These are phyloP conservation scores for Dactylis glomerata DNA, from an alignment of 176 grass and related monocot species.

Conservation along the genomic window DNA sequence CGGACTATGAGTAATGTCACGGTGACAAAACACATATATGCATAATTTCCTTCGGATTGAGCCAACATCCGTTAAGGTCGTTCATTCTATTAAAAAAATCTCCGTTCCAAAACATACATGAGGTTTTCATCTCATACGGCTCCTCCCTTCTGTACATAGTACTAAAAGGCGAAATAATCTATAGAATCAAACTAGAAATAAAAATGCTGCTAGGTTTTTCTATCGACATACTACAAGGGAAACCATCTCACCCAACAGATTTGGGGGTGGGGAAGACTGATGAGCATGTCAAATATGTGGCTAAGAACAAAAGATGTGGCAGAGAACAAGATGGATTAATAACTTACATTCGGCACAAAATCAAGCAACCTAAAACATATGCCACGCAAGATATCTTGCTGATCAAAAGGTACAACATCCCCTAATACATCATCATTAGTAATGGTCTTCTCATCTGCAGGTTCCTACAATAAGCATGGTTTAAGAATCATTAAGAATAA, in stretches of 20 bases:
- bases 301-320: not conserved
- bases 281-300: not conserved
- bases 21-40: not conserved
- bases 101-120: too few relatives aligned
- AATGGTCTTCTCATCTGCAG: slow-evolving; percentile 47
- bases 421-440: slow-evolving; percentile 78
- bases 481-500: not conserved
- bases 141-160: too few relatives aligned
- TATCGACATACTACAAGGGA: not conserved
- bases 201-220: not conserved
- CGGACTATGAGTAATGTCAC: not conserved
- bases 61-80: too few relatives aligned
- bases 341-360: slow-evolving; percentile 47
- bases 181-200: too few relatives aligned
- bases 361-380: slow-evolving; percentile 69
- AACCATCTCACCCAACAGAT: not conserved
- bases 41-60: too few relatives aligned
- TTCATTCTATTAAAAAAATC: too few relatives aligned
- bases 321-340: not conserved
- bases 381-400: slow-evolving; percentile 49
- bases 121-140: too few relatives aligned
- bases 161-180: too few relatives aligned
- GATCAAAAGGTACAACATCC: slow-evolving; percentile 58
- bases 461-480: slow-evolving; percentile 41
- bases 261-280: not conserved